Percentiles rank a stretch among this genome's conserved stretches.
phyloP scores from a whole-genome alignment of 2,329 filamentous ascomycete species.

The Alternaria infectoria region DNA sequence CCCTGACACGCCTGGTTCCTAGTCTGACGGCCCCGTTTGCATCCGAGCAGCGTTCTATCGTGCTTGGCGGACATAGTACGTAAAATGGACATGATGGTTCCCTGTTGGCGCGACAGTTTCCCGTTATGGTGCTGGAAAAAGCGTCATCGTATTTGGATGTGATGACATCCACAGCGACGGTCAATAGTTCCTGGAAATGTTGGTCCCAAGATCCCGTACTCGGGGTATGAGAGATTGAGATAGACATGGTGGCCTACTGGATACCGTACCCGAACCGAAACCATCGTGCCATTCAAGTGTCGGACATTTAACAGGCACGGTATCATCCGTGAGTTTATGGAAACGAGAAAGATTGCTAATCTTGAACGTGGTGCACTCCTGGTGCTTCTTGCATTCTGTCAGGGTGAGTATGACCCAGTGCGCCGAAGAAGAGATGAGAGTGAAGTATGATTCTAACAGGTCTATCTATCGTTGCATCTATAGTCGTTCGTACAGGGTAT shows the following conservation, averaged over 20 bases:
- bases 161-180: neutral
- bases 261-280: neutral
- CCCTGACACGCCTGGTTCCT: neutral
- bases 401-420: neutral
- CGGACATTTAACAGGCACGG: neutral
- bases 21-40: neutral
- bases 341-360: neutral
- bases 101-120: neutral
- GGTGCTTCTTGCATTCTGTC: neutral
- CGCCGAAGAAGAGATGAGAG: neutral
- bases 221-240: neutral
- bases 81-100: neutral
- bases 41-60: neutral
- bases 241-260: neutral
- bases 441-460: neutral
- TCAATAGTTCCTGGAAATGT: neutral
- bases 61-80: neutral
- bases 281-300: neutral
- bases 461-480: neutral
- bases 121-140: neutral
- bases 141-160: neutral
- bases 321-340: neutral
- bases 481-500: slow-evolving; percentile 1
- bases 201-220: neutral
- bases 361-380: neutral